Evolutionary conservation across 2,329 filamentous ascomycete species (phyloP), one percentile per base, ranked within the genome.

Genomic region (Phyllosticta paracitricarpa): DNA sequence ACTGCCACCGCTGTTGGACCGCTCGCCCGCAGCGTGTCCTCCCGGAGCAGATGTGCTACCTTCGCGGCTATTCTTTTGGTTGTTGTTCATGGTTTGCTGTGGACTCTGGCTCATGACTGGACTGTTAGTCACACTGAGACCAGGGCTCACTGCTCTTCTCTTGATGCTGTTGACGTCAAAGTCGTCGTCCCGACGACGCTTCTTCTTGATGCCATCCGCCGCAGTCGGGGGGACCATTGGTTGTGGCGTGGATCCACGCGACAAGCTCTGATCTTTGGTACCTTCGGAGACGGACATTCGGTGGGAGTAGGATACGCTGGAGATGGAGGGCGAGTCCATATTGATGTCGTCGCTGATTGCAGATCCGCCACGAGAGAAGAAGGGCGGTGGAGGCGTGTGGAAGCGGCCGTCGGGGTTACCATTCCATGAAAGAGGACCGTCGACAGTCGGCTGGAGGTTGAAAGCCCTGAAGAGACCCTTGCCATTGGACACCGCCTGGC

Each of bases 81-180:
- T 79, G 6, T 85, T 86, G 88, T 89, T 92, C 0, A 87, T 81
- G 58, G 81, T 82, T 70, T 93, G 86, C 65, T 89, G 82, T 1
- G 92, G 91, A 61, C 89, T 93, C 71, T 96, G 90, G 67, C 81
- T 78, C 62, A 93, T 83, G 40, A 96, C 81, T 1, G 93, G 93
- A 64, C 89, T 95, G 74, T 93, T 95, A 68, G 96, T 91, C 1
- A 88, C 87, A 72, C 91, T 96, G 80, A 97, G 86, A 17, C 92
- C 90, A 0, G 93, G 93, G 63, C 89, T 94, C 2, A 97, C 93
- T 25, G 93, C 93, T 53, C 93, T 84, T 17, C 93, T 84, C 76
- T 97, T 97, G 78, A 97, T 92, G 64, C 87, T 89, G 51, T 86
- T 82, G 1, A 89, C 87, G 71, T 97, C 92, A 62, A 96, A 88